Evolutionary conservation across 176 grass and related monocot genomes (phyloP).

Genomic region (Musa schizocarpa): DNA sequence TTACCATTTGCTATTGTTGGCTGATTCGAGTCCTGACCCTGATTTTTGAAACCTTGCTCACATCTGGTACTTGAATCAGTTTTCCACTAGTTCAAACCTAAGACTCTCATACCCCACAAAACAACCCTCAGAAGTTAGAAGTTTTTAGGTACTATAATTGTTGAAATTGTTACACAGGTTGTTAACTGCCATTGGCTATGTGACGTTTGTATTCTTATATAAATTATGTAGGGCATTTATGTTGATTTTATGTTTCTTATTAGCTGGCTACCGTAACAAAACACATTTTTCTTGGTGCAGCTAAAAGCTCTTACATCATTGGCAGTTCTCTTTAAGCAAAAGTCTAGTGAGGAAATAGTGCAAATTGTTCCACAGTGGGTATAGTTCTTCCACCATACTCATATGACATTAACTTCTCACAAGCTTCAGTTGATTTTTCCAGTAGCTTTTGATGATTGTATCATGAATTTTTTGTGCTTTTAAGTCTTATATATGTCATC

Average conservation of each 20-base stretch:
- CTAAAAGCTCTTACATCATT: conserved; percentile 73
- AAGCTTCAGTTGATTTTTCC: conserved; percentile 1
- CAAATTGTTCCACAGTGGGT: conserved; percentile 85
- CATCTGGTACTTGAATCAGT: background rate
- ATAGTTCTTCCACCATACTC: conserved; percentile 26
- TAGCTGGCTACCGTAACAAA: background rate
- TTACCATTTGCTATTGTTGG: background rate
- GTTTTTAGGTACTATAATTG: background rate
- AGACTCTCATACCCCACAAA: background rate
- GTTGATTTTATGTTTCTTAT: background rate
- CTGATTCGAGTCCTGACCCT: background rate
- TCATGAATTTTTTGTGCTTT: background rate
- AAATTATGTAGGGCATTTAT: background rate
- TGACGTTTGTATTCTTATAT: background rate
- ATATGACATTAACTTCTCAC: background rate
- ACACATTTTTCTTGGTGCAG: conserved; percentile 20
- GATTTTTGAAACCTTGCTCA: background rate
- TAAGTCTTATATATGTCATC: background rate
- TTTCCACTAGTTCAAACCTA: background rate
- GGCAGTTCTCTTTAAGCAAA: conserved; percentile 53
- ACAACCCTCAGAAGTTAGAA: background rate
- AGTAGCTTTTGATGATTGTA: background rate
- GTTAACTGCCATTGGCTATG: background rate
- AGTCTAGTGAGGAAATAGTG: conserved; percentile 54
- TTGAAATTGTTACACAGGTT: background rate